Evolutionary conservation across 2,329 filamentous ascomycete species (phyloP).

Genomic region (Cytospora piceae): DNA sequence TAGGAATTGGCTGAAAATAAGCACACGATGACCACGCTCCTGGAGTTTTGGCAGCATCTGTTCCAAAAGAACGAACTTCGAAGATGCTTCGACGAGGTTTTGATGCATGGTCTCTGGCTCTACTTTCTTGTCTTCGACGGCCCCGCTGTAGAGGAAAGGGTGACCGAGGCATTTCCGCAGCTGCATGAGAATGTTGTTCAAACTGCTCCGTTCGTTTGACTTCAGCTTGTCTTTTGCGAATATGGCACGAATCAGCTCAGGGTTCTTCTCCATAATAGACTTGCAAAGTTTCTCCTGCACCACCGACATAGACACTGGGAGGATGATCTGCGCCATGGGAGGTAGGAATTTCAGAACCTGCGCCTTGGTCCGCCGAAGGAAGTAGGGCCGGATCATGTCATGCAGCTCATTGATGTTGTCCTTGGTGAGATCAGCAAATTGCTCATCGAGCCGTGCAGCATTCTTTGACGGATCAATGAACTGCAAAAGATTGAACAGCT

Average conservation of each 20-base stretch:
- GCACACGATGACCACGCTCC: conserved; percentile 82
- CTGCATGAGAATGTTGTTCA: conserved; percentile 96
- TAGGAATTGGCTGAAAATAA: conserved; percentile 96
- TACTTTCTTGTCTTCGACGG: conserved; percentile 81
- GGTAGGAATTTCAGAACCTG: conserved; percentile 91
- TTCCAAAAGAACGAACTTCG: conserved; percentile 83
- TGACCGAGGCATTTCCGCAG: conserved; percentile 93
- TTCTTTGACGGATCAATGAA: conserved; percentile 78
- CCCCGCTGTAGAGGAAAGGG: conserved; percentile 89
- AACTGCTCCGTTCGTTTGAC: conserved; percentile 71
- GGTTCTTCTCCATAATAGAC: conserved; percentile 89
- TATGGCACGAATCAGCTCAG: conserved; percentile 84
- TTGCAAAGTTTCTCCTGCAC: conserved; percentile 94
- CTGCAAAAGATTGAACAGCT: conserved; percentile 95
- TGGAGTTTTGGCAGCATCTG: conserved; percentile 85
- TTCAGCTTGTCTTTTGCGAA: conserved; percentile 72
- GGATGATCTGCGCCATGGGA: conserved; percentile 90
- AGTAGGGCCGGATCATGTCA: conserved; percentile 75
- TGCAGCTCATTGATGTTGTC: conserved; percentile 84
- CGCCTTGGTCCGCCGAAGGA: conserved; percentile 78
- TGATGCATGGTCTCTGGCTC: conserved; percentile 67
- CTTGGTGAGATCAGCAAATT: conserved; percentile 78
- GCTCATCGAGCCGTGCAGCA: conserved; percentile 72
- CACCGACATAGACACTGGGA: conserved; percentile 93
- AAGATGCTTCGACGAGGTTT: conserved; percentile 88